Evolutionary conservation across 2,329 filamentous ascomycete species (phyloP).

Genomic region (Calonectria pteridis): DNA sequence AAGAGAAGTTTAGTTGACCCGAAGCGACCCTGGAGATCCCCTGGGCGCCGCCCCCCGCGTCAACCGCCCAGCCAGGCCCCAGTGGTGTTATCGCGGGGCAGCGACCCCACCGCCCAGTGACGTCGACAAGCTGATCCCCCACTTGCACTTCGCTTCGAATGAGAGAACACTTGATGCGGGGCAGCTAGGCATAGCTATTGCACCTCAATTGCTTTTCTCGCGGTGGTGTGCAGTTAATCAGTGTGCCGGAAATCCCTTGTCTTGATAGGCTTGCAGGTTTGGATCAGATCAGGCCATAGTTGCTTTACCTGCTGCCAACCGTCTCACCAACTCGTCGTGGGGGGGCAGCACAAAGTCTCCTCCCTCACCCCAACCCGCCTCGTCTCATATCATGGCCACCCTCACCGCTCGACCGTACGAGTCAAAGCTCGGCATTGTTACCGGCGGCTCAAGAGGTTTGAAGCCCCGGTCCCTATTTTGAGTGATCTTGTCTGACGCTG

Average conservation of each 20-base stretch:
- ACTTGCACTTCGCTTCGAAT: constrained; percentile 14
- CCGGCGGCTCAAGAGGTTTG: constrained; percentile 50
- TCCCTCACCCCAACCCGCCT: neutral
- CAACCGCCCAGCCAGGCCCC: neutral
- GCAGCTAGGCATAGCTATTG: neutral
- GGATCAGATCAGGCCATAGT: constrained; percentile 1
- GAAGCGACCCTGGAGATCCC: neutral
- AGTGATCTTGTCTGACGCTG: constrained; percentile 15
- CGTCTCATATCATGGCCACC: constrained; percentile 35
- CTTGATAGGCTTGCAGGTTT: neutral
- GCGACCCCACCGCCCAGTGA: constrained; percentile 35
- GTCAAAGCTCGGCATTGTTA: constrained; percentile 50
- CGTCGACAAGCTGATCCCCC: constrained; percentile 23
- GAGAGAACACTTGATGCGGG: neutral
- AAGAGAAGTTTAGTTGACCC: neutral
- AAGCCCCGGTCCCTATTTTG: neutral
- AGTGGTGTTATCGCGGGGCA: constrained; percentile 17
- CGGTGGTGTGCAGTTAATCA: neutral
- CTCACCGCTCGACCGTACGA: constrained; percentile 44
- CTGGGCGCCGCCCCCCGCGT: neutral
- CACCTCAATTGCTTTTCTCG: neutral
- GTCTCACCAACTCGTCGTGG: neutral
- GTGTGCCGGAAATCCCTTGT: neutral
- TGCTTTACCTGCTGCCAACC: neutral
- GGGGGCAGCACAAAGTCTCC: neutral